phyloP scores from a whole-genome alignment of 352 stramenopile species.

The Pythium utonaiense region DNA sequence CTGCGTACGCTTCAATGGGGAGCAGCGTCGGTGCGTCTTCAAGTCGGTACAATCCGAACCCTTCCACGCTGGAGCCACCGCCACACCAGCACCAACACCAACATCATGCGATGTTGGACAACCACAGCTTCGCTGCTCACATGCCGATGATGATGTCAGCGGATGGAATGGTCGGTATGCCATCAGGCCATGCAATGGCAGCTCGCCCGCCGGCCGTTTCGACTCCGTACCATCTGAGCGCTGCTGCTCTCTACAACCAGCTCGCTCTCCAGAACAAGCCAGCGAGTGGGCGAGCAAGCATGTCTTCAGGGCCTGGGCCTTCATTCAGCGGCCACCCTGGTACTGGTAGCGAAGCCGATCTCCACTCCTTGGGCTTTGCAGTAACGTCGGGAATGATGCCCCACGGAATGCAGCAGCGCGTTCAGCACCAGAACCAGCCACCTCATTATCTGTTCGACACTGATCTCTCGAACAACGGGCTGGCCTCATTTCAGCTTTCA shows the following conservation, averaged over 20 bases:
- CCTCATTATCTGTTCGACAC: constrained; percentile 7
- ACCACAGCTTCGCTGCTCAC: not conserved
- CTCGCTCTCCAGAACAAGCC: not conserved
- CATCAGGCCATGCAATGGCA: not conserved
- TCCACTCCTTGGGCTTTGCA: constrained; percentile 2
- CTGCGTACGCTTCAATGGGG: constrained; percentile 32
- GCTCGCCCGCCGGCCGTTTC: not conserved
- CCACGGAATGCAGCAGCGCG: constrained; percentile 29
- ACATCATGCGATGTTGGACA: not conserved
- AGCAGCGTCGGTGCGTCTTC: not conserved
- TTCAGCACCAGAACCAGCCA: not conserved
- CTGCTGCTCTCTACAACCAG: constrained; percentile 7
- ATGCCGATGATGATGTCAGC: constrained; percentile 5
- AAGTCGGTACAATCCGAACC: constrained; percentile 17
- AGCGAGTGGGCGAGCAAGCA: not conserved
- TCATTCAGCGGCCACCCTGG: too few species aligned
- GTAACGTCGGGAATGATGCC: constrained; percentile 15
- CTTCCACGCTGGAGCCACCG: not conserved
- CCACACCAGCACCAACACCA: not conserved
- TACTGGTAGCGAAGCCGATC: constrained; percentile 17
- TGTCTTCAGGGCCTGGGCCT: too few species aligned
- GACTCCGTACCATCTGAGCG: not conserved
- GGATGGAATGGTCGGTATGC: not conserved
- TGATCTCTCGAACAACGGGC: not conserved
- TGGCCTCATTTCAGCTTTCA: not conserved